These are phyloP conservation scores for Pulveroboletus sp. DNA, from an alignment of 768 basidiomycete genomes.

Conservation along the genomic window DNA sequence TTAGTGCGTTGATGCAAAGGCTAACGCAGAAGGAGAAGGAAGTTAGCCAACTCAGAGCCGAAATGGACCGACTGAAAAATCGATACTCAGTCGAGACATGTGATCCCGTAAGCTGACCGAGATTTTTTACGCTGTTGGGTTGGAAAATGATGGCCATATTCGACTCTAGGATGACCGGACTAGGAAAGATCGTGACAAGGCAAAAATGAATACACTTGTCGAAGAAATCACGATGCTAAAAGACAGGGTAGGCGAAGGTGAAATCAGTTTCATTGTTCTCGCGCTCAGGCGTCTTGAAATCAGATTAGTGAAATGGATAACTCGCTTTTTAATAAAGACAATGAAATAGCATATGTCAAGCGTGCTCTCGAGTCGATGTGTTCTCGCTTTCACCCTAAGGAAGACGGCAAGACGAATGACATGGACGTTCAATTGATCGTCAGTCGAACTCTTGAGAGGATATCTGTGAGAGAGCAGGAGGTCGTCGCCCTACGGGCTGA, in stretches of 20 bases:
- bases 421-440: constrained; percentile 68
- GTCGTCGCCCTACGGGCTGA: constrained; percentile 49
- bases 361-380: constrained; percentile 86
- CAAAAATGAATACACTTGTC: constrained; percentile 64
- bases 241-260: constrained; percentile 46
- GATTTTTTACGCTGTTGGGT: not conserved
- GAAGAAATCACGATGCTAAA: constrained; percentile 74
- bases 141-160: not conserved
- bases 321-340: constrained; percentile 50
- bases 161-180: constrained; percentile 59
- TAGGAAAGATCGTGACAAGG: constrained; percentile 69
- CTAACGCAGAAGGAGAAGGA: constrained; percentile 84
- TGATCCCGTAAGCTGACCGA: constrained; percentile 49
- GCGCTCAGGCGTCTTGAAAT: not conserved
- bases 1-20: constrained; percentile 73
- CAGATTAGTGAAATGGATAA: constrained; percentile 55
- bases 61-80: constrained; percentile 59
- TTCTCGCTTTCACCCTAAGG: constrained; percentile 61
- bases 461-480: constrained; percentile 65
- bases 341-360: constrained; percentile 72
- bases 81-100: constrained; percentile 52
- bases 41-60: constrained; percentile 65
- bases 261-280: not conserved
- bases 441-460: constrained; percentile 60
- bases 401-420: constrained; percentile 42